Conservation (phyloP, 2,329 filamentous ascomycete genomes). For the Clarireedia homoeocarpa region DNA sequence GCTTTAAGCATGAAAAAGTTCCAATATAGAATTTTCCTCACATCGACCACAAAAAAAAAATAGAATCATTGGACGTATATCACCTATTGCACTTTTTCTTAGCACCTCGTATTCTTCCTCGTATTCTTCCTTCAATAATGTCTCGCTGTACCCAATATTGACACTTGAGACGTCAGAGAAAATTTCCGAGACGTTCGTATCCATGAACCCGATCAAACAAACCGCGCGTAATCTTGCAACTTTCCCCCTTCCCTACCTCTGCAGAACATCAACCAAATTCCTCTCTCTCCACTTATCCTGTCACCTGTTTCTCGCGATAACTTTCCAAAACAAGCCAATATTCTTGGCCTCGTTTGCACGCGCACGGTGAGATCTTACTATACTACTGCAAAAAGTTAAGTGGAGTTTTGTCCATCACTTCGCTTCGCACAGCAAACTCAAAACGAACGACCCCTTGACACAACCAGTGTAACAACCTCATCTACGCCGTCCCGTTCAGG, state of each 20-base stretch:
- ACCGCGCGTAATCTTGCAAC: not conserved
- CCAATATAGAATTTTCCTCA: conserved; percentile 12
- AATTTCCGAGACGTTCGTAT: not conserved
- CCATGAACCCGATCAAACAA: not conserved
- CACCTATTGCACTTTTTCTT: not conserved
- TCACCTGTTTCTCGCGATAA: not conserved
- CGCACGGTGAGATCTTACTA: not conserved
- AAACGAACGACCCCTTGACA: conserved; percentile 8
- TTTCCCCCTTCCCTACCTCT: not conserved
- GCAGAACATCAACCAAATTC: not conserved
- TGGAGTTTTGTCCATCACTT: not conserved
- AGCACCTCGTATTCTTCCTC: not conserved
- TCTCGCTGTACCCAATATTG: not conserved
- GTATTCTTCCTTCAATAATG: not conserved
- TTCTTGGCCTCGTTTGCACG: not conserved
- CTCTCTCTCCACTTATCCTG: conserved; percentile 4
- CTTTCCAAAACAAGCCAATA: not conserved
- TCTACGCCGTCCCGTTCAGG: not conserved
- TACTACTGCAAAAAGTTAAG: not conserved
- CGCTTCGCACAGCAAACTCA: conserved; percentile 2
- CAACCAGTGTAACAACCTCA: conserved; percentile 2
- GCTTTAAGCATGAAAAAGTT: conserved; percentile 49
- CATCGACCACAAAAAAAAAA: not conserved
- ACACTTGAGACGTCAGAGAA: conserved; percentile 4
- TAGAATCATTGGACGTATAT: not conserved